Base-by-base conservation (phyloP, 768 basidiomycete genomes). In the Sporobolomyces pararoseus region DNA sequence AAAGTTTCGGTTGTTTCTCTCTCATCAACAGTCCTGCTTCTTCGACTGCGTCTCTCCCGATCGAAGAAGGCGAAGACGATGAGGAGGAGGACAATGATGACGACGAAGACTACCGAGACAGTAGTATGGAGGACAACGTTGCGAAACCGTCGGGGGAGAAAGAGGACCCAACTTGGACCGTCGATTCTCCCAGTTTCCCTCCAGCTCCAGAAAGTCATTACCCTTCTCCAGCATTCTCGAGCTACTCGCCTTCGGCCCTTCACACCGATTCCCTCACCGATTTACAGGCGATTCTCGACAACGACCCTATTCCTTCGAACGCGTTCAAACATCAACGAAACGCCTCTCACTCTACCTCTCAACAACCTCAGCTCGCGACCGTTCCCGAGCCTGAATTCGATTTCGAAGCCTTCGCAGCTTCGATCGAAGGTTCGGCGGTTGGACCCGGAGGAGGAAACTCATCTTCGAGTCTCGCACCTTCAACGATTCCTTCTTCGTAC, bases 201-300 rank as follows among this genome's bases (percentile, higher is more conserved):
- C 31, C 57, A 21, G 67, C 65, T 0, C 63, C 58, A 39, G 72
- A 73, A 54, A 59, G 54, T n/a, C 73, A 74, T 46, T 70, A 68
- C 63, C 66, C 69, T 9, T 74, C 73, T 23, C 73, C 69, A 0
- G 66, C 73, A 1, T 70, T 74, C 54, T 50, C 69, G 21, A 44
- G 31, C 29, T 70, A 65, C 60, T 62, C 69, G 6, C 66, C 69
- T 10, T 31, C 61, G 7, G 55, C 46, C 1, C 63, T 73, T 7
- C 49, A 52, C 17, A 14, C 32, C 39, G 72, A 73, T 54, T 44
- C 64, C 25, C 59, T 68, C 34, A n/a, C 35, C 4, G 62, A 73
- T 25, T 54, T 73, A 17, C 55, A 69, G 42, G 62, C 65, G 46
- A 73, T 73, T 25, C 65, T 73, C 65, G 65, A 57, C 54, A 73